These are phyloP conservation scores for Sphaerulina populicola DNA, from an alignment of 2,329 filamentous ascomycete species.

Conservation along the genomic window DNA sequence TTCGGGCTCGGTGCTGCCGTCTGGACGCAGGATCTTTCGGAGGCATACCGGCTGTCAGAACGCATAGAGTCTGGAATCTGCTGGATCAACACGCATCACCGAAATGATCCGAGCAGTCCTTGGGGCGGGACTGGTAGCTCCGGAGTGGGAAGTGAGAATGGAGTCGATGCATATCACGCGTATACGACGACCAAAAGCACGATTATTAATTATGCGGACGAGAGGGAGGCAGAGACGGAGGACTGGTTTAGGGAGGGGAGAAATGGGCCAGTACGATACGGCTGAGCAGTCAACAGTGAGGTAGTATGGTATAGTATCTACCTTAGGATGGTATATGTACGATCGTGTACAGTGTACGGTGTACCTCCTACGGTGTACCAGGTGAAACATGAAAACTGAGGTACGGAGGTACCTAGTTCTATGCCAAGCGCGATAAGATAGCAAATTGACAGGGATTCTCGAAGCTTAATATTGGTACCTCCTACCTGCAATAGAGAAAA, in stretches of 20 bases:
- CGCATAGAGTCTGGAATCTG: constrained; percentile 60
- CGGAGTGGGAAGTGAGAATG: constrained; percentile 66
- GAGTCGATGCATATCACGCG: constrained; percentile 45
- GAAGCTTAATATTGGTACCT: no score
- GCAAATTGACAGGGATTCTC: no score
- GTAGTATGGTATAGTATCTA: no score
- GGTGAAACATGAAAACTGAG: no score
- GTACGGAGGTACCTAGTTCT: no score
- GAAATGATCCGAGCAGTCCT: constrained; percentile 63
- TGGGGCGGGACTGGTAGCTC: constrained; percentile 58
- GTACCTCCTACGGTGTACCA: no score
- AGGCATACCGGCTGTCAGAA: constrained; percentile 46
- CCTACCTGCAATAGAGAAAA: no score
- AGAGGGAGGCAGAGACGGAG: constrained; percentile 46
- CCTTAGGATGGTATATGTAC: no score
- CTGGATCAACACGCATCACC: constrained; percentile 55
- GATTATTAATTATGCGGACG: constrained; percentile 58
- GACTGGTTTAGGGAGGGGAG: constrained; percentile 60
- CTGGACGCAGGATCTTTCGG: constrained; percentile 45
- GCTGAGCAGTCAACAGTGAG: constrained; percentile 32
- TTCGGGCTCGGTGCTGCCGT: constrained; percentile 46
- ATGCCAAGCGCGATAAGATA: no score
- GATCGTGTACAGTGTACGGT: no score
- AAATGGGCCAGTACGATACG: constrained; percentile 52
- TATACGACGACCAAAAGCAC: constrained; percentile 54